Percentiles rank a stretch among this genome's conserved stretches.
phyloP scores from a whole-genome alignment of 192 early-diverging fungal species.

The Coemansia sp. region DNA sequence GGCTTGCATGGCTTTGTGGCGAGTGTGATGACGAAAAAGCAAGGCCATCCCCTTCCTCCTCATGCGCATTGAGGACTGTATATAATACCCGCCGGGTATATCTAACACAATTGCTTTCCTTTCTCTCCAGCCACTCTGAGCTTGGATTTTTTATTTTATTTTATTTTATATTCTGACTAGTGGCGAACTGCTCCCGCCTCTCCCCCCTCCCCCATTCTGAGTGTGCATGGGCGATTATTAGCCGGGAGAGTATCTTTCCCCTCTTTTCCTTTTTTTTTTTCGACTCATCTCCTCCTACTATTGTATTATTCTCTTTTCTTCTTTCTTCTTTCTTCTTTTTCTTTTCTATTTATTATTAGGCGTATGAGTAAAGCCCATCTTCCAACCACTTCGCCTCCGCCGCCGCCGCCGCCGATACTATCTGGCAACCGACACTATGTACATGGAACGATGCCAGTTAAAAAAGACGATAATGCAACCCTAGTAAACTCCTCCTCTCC shows the following conservation, averaged over 20 bases:
- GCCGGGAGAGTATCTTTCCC: not conserved
- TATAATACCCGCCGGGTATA: not conserved
- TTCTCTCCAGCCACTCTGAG: too few relatives aligned
- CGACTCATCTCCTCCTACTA: not conserved
- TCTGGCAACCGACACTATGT: not conserved
- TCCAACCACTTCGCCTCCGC: not conserved
- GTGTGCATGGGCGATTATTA: not conserved
- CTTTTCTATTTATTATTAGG: not conserved
- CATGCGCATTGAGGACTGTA: not conserved
- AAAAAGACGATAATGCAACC: constrained; percentile 17
- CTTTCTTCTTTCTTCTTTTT: not conserved
- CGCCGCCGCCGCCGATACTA: not conserved
- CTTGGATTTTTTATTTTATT: too few relatives aligned
- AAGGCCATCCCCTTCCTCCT: not conserved
- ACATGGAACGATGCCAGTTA: constrained; percentile 7
- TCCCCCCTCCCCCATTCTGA: not conserved
- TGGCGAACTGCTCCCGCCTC: too few relatives aligned
- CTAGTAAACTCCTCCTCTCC: not conserved
- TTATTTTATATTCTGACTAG: too few relatives aligned
- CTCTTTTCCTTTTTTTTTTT: not conserved
- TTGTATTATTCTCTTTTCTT: not conserved
- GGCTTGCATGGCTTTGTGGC: not conserved
- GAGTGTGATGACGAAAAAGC: not conserved
- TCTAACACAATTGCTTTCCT: too few relatives aligned
- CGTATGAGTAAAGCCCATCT: constrained; percentile 8